phyloP scores from a whole-genome alignment of 495 filamentous ascomycete species.

The Aspergillus baeticus region DNA sequence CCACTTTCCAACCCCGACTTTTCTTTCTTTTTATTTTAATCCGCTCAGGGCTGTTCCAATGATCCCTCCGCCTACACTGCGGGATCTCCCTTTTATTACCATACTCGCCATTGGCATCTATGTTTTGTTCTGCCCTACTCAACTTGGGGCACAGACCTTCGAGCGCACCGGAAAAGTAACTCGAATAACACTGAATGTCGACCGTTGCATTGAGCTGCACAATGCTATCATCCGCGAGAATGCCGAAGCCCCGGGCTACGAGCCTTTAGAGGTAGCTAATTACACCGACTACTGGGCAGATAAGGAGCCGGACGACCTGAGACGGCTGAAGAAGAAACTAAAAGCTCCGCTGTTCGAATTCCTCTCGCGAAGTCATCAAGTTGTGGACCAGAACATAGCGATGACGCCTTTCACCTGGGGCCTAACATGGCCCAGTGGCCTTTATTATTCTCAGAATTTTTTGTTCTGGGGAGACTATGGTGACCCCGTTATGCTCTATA shows the following conservation, averaged over 20 bases:
- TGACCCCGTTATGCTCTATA: background rate
- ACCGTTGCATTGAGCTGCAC: background rate
- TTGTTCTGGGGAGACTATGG: background rate
- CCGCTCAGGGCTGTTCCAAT: too few relatives aligned
- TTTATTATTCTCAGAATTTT: background rate
- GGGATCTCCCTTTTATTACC: too few relatives aligned
- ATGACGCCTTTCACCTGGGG: background rate
- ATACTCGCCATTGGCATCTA: too few relatives aligned
- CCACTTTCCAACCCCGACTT: too few relatives aligned
- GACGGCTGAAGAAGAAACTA: background rate
- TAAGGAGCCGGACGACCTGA: background rate
- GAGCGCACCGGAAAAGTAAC: background rate
- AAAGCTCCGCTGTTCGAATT: background rate
- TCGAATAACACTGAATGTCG: background rate
- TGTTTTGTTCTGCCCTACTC: too few relatives aligned
- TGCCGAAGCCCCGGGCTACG: background rate
- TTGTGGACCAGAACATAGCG: background rate
- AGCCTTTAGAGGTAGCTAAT: background rate
- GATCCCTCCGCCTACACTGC: too few relatives aligned
- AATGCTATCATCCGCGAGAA: background rate
- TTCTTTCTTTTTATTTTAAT: too few relatives aligned
- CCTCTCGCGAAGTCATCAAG: background rate
- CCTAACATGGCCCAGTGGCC: background rate
- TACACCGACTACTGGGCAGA: background rate
- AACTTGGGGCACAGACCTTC: too few relatives aligned